Evolutionary conservation across 805 yeast species (phyloP).

Genomic region (Metschnikowia dekortorum): DNA sequence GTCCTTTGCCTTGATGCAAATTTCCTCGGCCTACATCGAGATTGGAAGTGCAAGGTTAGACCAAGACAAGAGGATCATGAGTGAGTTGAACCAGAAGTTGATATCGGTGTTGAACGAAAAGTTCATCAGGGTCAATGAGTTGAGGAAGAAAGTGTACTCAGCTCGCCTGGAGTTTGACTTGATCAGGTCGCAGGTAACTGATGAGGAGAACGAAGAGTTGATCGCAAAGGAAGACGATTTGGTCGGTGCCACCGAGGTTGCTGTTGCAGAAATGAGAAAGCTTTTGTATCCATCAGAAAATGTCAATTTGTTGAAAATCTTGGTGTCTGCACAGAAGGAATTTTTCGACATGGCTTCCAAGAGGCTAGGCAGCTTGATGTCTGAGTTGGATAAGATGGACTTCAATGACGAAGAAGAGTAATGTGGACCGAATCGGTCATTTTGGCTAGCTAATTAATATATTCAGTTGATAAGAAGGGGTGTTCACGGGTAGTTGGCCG

Average conservation of each 20-base stretch:
- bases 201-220: conserved; percentile 49
- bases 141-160: conserved; percentile 64
- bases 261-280: conserved; percentile 75
- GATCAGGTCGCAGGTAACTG: conserved; percentile 49
- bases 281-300: conserved; percentile 65
- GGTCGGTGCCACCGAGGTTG: conserved; percentile 71
- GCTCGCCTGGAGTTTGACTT: conserved; percentile 70
- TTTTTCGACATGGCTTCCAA: conserved; percentile 42
- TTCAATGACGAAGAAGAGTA: conserved; percentile 32
- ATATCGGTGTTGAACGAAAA: conserved; percentile 49
- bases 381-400: conserved; percentile 31
- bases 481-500: no score
- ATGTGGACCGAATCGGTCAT: neutral
- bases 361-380: conserved; percentile 28
- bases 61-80: conserved; percentile 61
- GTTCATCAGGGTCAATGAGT: conserved; percentile 55
- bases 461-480: neutral
- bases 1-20: conserved; percentile 49
- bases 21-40: conserved; percentile 53
- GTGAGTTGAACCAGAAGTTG: conserved; percentile 55
- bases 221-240: conserved; percentile 70
- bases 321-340: conserved; percentile 65
- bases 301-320: conserved; percentile 58
- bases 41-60: conserved; percentile 66
- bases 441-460: neutral